Evolutionary conservation across 2,329 filamentous ascomycete species (phyloP), one percentile per base, ranked within the genome.

Genomic region (Sporothrix pseudoabietina): DNA sequence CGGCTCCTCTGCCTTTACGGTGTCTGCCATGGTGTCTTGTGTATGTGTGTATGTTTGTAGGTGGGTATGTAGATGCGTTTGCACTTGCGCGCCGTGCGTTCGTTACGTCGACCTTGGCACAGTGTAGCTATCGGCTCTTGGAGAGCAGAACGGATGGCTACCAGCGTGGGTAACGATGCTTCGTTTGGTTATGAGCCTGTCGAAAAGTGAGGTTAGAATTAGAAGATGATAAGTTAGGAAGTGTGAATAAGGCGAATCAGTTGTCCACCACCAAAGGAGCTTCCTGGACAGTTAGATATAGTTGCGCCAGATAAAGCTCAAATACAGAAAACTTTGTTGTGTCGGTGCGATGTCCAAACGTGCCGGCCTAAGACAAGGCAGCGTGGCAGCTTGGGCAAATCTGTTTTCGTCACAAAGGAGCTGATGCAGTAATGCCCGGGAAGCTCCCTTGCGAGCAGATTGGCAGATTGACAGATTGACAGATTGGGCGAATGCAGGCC

Each of bases 1-100:
- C 72, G 75, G 72, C 69, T 80, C 79, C 49, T 81, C 79, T 59
- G 74, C 74, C 74, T 80, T 78, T 35, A n/a, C 22, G 55, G 75
- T 72, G 71, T 80, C 79, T 59, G 78, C 74, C 80, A 80, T 81
- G 30, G 5, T 63, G 26, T 32, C 22, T 10, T 55, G 14, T 72
- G 41, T 14, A 5, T 71, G 9, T 16, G 66, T 30, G 39, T 52
- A 52, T 35, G 32, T 19, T 14, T 8, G 30, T 12, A 6, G 55
- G 12, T 3, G 35, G 8, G 35, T 4, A 35, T 35, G 35, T 35
- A 8, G 35, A 35, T 35, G 35, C 14, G 54, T 32, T 9, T 59
- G 5, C 12, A 4, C 5, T 39, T 9, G 39, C 14, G 57, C 32
- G 32, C 57, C 57, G 57, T 61, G 30, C 30, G 30, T 32, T 61